Conservation (phyloP, 768 basidiomycete genomes). For the Tulasnella sp. region DNA sequence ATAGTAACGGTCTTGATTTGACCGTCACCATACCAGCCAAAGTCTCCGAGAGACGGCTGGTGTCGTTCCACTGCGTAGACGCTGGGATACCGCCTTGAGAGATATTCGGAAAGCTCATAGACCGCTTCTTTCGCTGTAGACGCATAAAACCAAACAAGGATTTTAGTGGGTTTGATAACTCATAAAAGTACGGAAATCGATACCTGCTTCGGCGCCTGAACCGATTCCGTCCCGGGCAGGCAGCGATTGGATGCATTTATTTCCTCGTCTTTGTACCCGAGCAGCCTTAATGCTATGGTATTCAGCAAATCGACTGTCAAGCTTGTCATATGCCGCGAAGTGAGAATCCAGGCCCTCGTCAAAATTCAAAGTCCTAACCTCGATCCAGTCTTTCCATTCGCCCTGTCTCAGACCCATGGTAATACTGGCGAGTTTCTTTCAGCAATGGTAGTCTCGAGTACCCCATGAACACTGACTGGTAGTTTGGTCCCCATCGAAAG, state of each 20-base stretch:
- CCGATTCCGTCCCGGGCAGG: conserved; percentile 37
- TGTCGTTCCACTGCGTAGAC: conserved; percentile 46
- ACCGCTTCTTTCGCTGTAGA: conserved; percentile 53
- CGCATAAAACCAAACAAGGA: not conserved
- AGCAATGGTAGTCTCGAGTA: not conserved
- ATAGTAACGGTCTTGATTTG: conserved; percentile 49
- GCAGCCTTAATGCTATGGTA: conserved; percentile 46
- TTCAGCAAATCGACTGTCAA: conserved; percentile 48
- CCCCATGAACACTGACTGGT: not conserved
- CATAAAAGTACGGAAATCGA: conserved; percentile 10
- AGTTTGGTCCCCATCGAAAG: conserved; percentile 25
- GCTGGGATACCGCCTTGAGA: conserved; percentile 52
- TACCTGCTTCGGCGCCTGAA: conserved; percentile 31
- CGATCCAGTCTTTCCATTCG: conserved; percentile 67
- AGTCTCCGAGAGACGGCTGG: conserved; percentile 25
- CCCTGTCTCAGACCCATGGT: conserved; percentile 64
- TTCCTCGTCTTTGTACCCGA: conserved; percentile 46
- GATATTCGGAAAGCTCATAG: conserved; percentile 60
- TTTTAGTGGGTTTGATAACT: not conserved
- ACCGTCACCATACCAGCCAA: conserved; percentile 37
- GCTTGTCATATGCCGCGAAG: conserved; percentile 30
- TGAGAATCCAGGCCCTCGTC: not conserved
- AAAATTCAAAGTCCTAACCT: conserved; percentile 36
- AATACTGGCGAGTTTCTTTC: conserved; percentile 35
- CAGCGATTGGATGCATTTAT: conserved; percentile 42